Percentiles rank a stretch among this genome's conserved stretches.
Evolutionary conservation across 345 rosid genomes (phyloP).

Genomic region (Eucalyptus camaldulensis): DNA sequence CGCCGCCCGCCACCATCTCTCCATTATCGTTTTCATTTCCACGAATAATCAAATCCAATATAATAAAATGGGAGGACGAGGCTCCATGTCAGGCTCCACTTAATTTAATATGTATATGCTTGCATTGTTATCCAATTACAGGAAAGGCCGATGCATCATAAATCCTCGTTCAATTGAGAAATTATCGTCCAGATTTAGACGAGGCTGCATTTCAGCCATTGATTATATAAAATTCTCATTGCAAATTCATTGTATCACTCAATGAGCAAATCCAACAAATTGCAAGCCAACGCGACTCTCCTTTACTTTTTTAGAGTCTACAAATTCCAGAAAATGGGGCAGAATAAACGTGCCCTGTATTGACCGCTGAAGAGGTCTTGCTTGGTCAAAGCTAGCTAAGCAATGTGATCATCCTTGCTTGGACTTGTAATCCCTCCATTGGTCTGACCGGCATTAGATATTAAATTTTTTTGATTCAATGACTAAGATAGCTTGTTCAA

Average conservation of each 20-base stretch:
- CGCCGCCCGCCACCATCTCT: background rate
- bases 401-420: background rate
- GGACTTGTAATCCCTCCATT: background rate
- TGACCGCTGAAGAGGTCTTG: background rate
- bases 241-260: background rate
- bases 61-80: background rate
- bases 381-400: background rate
- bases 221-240: background rate
- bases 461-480: background rate
- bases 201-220: background rate
- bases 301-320: background rate
- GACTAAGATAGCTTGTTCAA: background rate
- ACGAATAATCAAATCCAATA: background rate
- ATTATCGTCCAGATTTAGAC: background rate
- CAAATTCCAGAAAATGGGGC: background rate
- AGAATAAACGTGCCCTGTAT: background rate
- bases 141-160: background rate
- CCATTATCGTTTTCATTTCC: background rate
- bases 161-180: background rate
- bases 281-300: background rate
- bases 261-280: background rate
- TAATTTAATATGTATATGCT: background rate
- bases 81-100: background rate
- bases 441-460: background rate
- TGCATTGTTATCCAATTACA: background rate